Evolutionary conservation across 2,329 filamentous ascomycete species (phyloP).

Genomic region (Ophioceras dolichostomum): DNA sequence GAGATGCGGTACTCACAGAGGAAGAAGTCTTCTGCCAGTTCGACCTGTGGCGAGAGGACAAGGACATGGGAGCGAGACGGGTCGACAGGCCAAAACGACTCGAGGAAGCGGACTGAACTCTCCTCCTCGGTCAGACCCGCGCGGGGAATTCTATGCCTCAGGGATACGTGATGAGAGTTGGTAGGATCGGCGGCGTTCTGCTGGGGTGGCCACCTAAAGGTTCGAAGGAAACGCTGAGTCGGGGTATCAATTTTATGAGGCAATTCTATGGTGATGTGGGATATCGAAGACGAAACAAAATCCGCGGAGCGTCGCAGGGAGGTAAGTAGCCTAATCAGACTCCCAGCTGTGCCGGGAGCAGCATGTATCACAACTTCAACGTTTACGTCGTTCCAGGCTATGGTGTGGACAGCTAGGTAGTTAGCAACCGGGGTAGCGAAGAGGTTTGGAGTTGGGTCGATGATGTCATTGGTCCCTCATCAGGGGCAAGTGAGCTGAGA

Average conservation of each 20-base stretch:
- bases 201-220: constrained; percentile 55
- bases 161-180: constrained; percentile 42
- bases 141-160: constrained; percentile 62
- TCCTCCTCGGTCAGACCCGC: constrained; percentile 52
- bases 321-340: constrained; percentile 61
- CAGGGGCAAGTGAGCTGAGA: no score
- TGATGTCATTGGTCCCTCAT: no score
- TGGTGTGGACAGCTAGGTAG: neutral
- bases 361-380: constrained; percentile 81
- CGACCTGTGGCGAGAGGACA: constrained; percentile 69
- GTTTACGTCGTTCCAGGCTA: constrained; percentile 65
- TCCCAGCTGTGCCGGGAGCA: constrained; percentile 56
- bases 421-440: neutral
- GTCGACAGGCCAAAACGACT: constrained; percentile 73
- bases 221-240: constrained; percentile 48
- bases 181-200: constrained; percentile 22
- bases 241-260: constrained; percentile 56
- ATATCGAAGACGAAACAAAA: constrained; percentile 55
- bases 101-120: constrained; percentile 62
- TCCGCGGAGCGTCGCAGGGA: constrained; percentile 66
- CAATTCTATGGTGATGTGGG: constrained; percentile 75
- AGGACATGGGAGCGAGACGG: constrained; percentile 60
- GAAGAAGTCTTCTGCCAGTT: constrained; percentile 71
- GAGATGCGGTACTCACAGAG: no score
- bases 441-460: no score